Evolutionary conservation across 345 rosid species (phyloP), one percentile per base, ranked within the genome.

Genomic region (Salix exigua): DNA sequence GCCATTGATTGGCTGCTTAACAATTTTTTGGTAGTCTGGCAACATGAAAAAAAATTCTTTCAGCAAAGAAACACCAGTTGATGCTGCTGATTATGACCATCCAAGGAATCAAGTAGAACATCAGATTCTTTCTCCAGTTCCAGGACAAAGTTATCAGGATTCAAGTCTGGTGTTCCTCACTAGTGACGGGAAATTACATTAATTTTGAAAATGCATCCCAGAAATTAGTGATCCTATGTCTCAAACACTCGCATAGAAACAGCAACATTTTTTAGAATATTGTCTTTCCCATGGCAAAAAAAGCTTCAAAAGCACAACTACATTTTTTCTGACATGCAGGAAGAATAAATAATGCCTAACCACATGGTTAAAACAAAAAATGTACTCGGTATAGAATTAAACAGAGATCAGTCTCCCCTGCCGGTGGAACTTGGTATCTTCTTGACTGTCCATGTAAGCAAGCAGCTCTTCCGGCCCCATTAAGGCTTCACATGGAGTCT

Each of bases 381-480:
- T 1, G 1, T 7, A 70, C 4, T 44, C 8, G 4, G 5, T 18
- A 66, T 40, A 73, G 65, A 38, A 55, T 66, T 84, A 9, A 33
- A 25, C 8, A 11, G 38, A 19, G 55, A 53, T 62, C 51, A 6
- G 53, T 21, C 74, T 58, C 30, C 84, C 6, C 81, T 90, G 96
- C 92, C 68, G 87, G 71, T 68, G 87, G 71, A 46, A 75, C 71
- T 88, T 94, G 53, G 86, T 92, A 48, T 82, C 85, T 70, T 80
- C 84, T 83, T 89, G 89, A 37, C 88, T 71, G 76, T 91, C 93
- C 51, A 94, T 82, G 86, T 89, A 92, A 9, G 96, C 98, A 46
- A 94, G 87, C 68, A 91, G 87, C 67, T 94, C 98, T 81, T 94
- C 98, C 82, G 91, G 96, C 82, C 85, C 91, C 81, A 90, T 82